A percentile compares a stretch with the other conserved stretches of the same genome.
phyloP scores from a whole-genome alignment of 2,329 filamentous ascomycete species.

The Lachnellula cervina region DNA sequence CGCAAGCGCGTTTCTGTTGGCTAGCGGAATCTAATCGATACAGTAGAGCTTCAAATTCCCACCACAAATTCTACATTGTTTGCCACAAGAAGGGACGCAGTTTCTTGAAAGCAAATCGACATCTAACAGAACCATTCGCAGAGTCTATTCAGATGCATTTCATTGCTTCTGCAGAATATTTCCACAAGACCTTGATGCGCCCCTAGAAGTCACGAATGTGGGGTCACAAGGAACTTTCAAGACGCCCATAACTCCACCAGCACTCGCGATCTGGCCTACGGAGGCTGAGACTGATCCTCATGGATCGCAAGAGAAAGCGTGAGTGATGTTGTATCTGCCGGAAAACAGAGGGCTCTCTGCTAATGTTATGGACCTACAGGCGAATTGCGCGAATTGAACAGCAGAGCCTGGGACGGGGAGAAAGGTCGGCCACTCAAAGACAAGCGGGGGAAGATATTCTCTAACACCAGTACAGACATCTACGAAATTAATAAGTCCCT shows the following conservation, averaged over 20 bases:
- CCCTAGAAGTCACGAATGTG: conserved; percentile 33
- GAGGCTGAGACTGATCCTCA: conserved; percentile 36
- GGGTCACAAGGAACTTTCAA: conserved; percentile 29
- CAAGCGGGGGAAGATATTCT: not conserved
- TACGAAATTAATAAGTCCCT: conserved; percentile 64
- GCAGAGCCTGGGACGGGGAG: conserved; percentile 83
- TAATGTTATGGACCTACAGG: conserved; percentile 46
- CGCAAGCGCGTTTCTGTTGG: not conserved
- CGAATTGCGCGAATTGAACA: conserved; percentile 85
- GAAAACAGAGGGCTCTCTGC: conserved; percentile 6
- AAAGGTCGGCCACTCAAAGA: conserved; percentile 55
- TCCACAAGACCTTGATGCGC: conserved; percentile 30
- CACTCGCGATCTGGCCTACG: conserved; percentile 15
- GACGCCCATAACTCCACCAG: conserved; percentile 20
- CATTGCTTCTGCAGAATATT: conserved; percentile 28
- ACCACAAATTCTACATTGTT: not conserved
- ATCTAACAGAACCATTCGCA: not conserved
- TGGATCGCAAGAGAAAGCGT: conserved; percentile 65
- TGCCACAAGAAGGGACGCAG: conserved; percentile 4
- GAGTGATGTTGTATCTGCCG: conserved; percentile 23
- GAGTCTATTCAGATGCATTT: conserved; percentile 33
- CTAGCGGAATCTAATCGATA: not conserved
- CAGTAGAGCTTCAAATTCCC: too few relatives aligned
- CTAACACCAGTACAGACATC: conserved; percentile 21
- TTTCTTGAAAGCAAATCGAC: conserved; percentile 7